Conservation (phyloP, 495 filamentous ascomycete species). For the Hypoxylon trugodes region DNA sequence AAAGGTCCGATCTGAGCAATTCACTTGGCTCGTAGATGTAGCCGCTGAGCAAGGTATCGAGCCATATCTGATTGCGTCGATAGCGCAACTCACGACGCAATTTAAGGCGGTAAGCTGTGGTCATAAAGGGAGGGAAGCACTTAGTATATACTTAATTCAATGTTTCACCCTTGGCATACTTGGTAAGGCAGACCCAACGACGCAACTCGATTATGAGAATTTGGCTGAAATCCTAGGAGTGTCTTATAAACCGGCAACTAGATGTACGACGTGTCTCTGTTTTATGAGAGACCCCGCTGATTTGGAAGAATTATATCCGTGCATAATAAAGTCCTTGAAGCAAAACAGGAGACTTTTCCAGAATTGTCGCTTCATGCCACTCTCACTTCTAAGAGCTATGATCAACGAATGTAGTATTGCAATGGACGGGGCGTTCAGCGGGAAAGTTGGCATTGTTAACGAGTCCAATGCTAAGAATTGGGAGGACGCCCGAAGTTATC, state of each 20-base stretch:
- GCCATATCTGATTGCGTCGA: not conserved
- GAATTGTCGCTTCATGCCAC: constrained; percentile 2
- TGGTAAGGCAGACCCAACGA: not conserved
- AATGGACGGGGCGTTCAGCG: not conserved
- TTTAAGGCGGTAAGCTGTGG: not conserved
- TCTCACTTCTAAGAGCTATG: not conserved
- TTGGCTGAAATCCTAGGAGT: constrained; percentile 1
- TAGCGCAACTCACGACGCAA: not conserved
- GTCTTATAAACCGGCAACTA: constrained; percentile 6
- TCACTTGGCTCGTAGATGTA: constrained; percentile 8
- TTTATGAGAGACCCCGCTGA: not conserved
- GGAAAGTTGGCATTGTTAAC: not conserved
- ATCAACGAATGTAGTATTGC: too few species aligned
- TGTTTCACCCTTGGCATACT: not conserved
- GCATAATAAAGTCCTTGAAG: not conserved
- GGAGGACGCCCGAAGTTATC: not conserved
- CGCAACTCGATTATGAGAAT: not conserved
- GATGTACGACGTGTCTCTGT: constrained; percentile 9
- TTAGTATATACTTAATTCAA: constrained; percentile 1
- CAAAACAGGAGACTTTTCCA: constrained; percentile 10
- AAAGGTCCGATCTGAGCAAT: not conserved
- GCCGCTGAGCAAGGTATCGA: constrained; percentile 6
- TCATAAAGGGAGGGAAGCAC: not conserved
- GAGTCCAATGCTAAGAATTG: not conserved
- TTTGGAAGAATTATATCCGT: not conserved